Base-by-base conservation (phyloP, 139 green algal species). In the Coelastrella sp. region DNA sequence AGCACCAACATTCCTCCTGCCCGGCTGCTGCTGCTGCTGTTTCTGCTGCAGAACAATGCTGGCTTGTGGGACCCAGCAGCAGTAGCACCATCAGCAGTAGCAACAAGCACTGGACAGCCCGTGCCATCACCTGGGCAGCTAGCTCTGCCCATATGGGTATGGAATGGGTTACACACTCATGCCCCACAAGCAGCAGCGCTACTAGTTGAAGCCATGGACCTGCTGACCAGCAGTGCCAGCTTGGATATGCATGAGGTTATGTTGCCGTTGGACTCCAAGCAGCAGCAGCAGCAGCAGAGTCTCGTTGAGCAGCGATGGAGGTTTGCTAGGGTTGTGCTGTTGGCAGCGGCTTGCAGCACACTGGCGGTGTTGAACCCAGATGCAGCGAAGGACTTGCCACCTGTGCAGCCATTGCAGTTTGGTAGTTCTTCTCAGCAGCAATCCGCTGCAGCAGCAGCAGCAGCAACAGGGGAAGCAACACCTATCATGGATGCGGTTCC, bases 151-250 rank as follows among this genome's bases (percentile, higher is more conserved):
- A 4, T 79, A 30, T 88, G 83, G 83, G 48, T 88, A 9, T 88
- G 83, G 83, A 88, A 88, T 35, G 83, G 83, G 0, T 27, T 88
- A 17, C 64, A 83, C 23, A 63, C 40, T 15, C 67, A 84, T 48
- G 83, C 83, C 15, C 60, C 83, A 48, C 73, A 83, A 30, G 83
- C 83, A 41, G 83, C 83, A 35, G 35, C 6, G 13, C n/a, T 83
- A 34, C 21, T 72, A 19, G 38, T 59, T 2, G 53, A 77, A 3
- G 83, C 83, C 38, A 34, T 88, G 11, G 83, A 88, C 73, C 32
- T 88, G 32, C 35, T 83, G 27, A 88, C 51, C 3, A 72, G 50
- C 57, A 75, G 67, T 40, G 23, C 50, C 1, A 78, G 60, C 66
- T 3, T 86, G 19, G 67, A 51, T 9, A 74, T 73, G 82, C 71